Conservation (phyloP, 192 early-diverging fungal species). For the Backusella sp. region DNA sequence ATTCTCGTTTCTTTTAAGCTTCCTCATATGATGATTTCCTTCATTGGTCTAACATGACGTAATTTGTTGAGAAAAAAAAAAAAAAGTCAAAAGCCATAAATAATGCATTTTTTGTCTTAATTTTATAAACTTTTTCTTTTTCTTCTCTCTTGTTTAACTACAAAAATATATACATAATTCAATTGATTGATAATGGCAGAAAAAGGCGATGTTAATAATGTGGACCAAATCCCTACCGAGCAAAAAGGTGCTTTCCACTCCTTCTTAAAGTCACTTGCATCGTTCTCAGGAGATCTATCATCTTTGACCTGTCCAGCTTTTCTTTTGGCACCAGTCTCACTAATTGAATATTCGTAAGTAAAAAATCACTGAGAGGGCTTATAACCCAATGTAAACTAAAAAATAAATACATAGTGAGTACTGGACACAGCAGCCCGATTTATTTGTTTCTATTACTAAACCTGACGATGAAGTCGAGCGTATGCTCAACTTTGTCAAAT, state of each 20-base stretch:
- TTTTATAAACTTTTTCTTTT: no score
- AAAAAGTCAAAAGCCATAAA: no score
- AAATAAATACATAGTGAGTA: conserved; percentile 38
- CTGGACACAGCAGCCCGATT: conserved; percentile 57
- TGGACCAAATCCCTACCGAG: conserved; percentile 47
- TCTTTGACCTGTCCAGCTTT: conserved; percentile 75
- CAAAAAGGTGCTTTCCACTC: conserved; percentile 60
- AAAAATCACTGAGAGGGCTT: no score
- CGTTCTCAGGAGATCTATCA: conserved; percentile 76
- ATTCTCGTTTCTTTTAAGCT: neutral
- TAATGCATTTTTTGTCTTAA: no score
- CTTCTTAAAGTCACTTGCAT: conserved; percentile 61
- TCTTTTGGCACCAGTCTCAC: conserved; percentile 66
- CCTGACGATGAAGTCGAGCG: conserved; percentile 55
- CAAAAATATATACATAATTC: no score
- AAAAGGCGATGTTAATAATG: conserved; percentile 22
- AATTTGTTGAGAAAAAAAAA: neutral
- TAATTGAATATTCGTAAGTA: conserved; percentile 69
- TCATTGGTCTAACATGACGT: neutral
- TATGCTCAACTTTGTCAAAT: conserved; percentile 62
- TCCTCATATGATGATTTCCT: neutral
- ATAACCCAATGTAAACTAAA: neutral
- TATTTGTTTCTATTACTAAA: conserved; percentile 63
- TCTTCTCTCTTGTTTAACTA: no score
- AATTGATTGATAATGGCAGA: neutral